Base-by-base conservation (phyloP, 352 stramenopile species). In the Phytophthora rubi region DNA sequence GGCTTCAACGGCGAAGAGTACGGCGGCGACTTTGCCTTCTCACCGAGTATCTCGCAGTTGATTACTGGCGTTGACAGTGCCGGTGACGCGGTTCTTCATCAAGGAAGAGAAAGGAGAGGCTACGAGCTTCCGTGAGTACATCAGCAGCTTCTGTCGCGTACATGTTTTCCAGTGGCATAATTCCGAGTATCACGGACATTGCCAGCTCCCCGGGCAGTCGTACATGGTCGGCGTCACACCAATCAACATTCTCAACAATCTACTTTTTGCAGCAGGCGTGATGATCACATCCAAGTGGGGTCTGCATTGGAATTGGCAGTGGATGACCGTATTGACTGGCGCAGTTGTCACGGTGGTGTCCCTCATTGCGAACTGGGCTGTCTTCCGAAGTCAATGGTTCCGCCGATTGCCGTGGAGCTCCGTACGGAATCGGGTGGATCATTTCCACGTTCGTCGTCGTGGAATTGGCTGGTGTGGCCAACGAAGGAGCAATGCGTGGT, bases 401-500 rank as follows among this genome's bases (percentile, higher is more conserved):
- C 26, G 26, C 26, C 26, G 26, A 28, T 28, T 28, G 26, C 26
- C 26, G 73, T 81, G 18, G 62, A 83, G 47, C 51, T 86, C 12
- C 76, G 18, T 66, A 72, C 47, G 76, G 79, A 13, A 65, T 83
- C 15, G 64, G 73, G 7, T 83, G 79, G 55, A 82, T 86, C 51
- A 72, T 86, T 15, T 61, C 65, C 3, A 71, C 55, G 7, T 76
- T 66, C 53, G 35, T 44, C 18, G 57, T 72, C 10, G 68, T 75
- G 0, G 68, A 75, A 33, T 52, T 75, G 2, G 44, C 58, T 6
- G 30, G 53, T n/a, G 6, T 70, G 3, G 68, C 61, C 39, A 75
- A 75, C 30, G 68, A 75, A 32, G 68, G 32, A 7, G 68, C 68
- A 2, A 28, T 28, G 26, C 3, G 3, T 28, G 26, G 26, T 28